A percentile compares a stretch with the other conserved stretches of the same genome.
phyloP scores from a whole-genome alignment of 345 rosid genomes.

The Lagerstroemia speciosa region DNA sequence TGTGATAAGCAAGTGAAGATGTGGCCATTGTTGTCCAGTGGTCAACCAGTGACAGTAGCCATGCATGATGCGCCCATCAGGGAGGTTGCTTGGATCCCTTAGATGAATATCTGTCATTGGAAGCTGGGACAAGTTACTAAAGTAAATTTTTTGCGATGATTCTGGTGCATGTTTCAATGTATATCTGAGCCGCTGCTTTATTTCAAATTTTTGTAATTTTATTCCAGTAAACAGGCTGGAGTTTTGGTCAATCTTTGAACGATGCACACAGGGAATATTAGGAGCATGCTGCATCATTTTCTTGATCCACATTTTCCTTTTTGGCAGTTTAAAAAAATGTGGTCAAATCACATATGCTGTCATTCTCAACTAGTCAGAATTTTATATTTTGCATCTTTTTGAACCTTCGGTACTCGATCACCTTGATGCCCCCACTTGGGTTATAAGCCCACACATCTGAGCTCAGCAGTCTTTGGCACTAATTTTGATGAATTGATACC shows the following conservation, averaged over 20 bases:
- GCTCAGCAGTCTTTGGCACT: too few species aligned
- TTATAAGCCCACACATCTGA: too few species aligned
- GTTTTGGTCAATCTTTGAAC: too few species aligned
- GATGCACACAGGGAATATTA: too few species aligned
- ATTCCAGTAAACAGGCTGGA: neutral
- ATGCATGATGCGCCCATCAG: slow-evolving; percentile 90
- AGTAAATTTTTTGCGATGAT: slow-evolving; percentile 21
- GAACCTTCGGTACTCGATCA: too few species aligned
- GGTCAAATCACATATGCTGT: neutral
- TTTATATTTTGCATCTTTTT: neutral
- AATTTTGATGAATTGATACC: neutral
- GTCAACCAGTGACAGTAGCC: slow-evolving; percentile 81
- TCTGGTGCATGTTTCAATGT: neutral
- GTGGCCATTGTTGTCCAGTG: slow-evolving; percentile 87
- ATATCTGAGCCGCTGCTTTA: neutral
- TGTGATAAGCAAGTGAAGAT: slow-evolving; percentile 98
- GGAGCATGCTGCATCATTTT: too few species aligned
- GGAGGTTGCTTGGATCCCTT: slow-evolving; percentile 88
- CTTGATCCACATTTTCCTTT: too few species aligned
- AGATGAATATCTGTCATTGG: slow-evolving; percentile 80
- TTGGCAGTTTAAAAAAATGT: too few species aligned
- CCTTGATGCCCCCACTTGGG: too few species aligned
- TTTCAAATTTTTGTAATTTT: neutral
- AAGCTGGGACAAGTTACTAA: slow-evolving; percentile 92
- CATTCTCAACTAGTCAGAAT: neutral